These are phyloP conservation scores for Tulasnella calospora DNA, from an alignment of 768 basidiomycete species.

Conservation along the genomic window DNA sequence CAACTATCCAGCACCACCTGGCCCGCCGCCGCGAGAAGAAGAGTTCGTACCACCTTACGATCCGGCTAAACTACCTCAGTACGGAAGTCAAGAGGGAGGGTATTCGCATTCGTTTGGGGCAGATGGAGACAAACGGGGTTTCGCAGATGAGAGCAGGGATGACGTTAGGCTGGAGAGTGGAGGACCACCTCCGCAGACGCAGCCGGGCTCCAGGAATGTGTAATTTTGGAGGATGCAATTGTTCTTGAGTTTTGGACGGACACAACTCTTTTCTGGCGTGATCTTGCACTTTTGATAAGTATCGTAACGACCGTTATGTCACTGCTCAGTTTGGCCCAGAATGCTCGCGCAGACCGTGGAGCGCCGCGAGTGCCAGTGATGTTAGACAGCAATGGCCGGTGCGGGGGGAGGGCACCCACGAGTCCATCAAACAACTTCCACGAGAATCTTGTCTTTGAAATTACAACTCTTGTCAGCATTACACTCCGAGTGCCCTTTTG, in stretches of 20 bases:
- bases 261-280: background rate
- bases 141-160: background rate
- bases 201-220: background rate
- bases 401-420: background rate
- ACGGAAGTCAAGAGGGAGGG: slow-evolving; percentile 35
- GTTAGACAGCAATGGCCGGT: no score
- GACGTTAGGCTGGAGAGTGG: background rate
- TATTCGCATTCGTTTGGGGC: slow-evolving; percentile 28
- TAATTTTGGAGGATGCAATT: background rate
- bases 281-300: background rate
- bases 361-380: no score
- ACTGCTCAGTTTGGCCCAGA: background rate
- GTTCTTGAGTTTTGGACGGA: background rate
- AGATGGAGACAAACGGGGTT: background rate
- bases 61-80: slow-evolving; percentile 30
- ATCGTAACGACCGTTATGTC: slow-evolving; percentile 8
- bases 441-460: background rate
- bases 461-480: background rate
- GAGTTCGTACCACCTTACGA: slow-evolving; percentile 56
- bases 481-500: background rate
- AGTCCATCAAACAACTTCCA: background rate
- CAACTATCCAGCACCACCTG: slow-evolving; percentile 42
- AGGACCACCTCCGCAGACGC: background rate
- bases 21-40: slow-evolving; percentile 17
- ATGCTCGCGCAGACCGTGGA: background rate